Percentiles rank a stretch among this genome's conserved stretches.
Evolutionary conservation across 2,329 filamentous ascomycete species (phyloP).

Genomic region (Phialemonium atrogriseum): DNA sequence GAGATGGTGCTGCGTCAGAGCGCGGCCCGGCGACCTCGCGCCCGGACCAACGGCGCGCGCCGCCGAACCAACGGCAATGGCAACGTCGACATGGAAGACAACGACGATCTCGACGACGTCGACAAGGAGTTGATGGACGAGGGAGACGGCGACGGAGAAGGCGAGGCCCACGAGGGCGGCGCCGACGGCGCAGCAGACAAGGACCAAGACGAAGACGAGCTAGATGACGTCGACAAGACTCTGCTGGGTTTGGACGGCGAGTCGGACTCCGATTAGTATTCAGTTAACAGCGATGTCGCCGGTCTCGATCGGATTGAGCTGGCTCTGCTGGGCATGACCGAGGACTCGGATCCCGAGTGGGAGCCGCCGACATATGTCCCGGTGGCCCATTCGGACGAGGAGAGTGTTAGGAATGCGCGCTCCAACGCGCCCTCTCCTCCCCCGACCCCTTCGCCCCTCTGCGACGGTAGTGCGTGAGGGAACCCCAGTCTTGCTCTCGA

Average conservation of each 20-base stretch:
- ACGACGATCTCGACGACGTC: slow-evolving; percentile 45
- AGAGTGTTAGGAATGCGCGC: too few species aligned
- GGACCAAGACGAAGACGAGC: slow-evolving; percentile 38
- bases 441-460: too few species aligned
- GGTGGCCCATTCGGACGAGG: too few species aligned
- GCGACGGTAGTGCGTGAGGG: too few species aligned
- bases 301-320: too few species aligned
- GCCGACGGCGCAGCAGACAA: slow-evolving; percentile 33
- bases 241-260: slow-evolving; percentile 23
- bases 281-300: not conserved
- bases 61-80: slow-evolving; percentile 21
- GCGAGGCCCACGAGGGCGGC: slow-evolving; percentile 34
- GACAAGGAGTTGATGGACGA: slow-evolving; percentile 43
- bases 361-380: not conserved
- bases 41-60: slow-evolving; percentile 17
- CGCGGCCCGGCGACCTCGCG: too few species aligned
- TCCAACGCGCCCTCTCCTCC: too few species aligned
- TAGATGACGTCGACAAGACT: slow-evolving; percentile 28
- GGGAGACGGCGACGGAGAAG: slow-evolving; percentile 23
- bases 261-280: slow-evolving; percentile 22
- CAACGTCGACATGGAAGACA: slow-evolving; percentile 38
- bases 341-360: not conserved
- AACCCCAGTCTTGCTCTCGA: too few species aligned
- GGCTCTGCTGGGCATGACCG: not conserved
- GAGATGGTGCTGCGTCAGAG: slow-evolving; percentile 7